Conservation (phyloP, 116 monocot genomes). For the Posidonia oceanica region DNA sequence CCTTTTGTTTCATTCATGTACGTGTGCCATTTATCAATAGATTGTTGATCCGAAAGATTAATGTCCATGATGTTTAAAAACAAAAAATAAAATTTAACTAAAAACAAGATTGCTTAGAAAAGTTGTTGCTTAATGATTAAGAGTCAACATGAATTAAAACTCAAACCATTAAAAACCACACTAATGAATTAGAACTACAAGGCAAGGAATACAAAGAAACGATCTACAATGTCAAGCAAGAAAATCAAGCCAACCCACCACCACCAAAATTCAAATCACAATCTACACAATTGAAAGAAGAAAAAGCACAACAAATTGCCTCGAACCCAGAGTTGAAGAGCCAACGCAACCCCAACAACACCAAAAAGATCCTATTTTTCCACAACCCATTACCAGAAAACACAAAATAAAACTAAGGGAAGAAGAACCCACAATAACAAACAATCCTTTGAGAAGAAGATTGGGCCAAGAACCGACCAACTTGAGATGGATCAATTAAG, state of each 20-base stretch:
- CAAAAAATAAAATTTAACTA: no score
- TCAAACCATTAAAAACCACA: not conserved
- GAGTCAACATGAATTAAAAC: not conserved
- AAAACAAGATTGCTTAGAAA: no score
- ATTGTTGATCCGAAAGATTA: no score
- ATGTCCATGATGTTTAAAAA: no score
- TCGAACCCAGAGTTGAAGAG: not conserved
- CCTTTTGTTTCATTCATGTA: no score
- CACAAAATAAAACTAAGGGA: no score
- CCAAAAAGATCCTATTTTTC: conserved; percentile 2
- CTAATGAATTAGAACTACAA: no score
- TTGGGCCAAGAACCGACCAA: not conserved
- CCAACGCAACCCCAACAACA: not conserved
- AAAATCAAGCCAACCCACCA: not conserved
- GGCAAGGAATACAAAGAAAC: no score
- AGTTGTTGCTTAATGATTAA: no score
- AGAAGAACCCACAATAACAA: not conserved
- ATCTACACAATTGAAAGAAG: not conserved
- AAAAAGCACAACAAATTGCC: not conserved
- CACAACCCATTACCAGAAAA: not conserved
- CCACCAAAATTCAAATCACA: not conserved
- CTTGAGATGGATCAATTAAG: not conserved
- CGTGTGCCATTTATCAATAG: no score
- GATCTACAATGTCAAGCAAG: not conserved
- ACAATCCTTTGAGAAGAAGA: not conserved